phyloP scores from a whole-genome alignment of 805 yeast species.

The Yarrowia sp. region DNA sequence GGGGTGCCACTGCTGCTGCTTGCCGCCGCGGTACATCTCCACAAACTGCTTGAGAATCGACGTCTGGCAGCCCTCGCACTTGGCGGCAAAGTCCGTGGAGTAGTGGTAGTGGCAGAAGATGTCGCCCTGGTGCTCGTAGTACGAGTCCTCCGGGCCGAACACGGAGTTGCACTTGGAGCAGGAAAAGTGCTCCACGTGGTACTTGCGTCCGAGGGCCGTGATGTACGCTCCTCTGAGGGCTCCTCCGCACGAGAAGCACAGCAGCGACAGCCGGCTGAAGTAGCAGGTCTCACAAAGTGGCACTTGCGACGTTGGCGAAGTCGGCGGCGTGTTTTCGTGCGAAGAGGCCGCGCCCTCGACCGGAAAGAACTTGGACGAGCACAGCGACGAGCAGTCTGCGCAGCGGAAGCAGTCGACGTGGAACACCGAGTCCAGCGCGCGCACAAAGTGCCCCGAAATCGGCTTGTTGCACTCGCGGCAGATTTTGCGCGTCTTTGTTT shows the following conservation, averaged over 20 bases:
- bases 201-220: slow-evolving; percentile 87
- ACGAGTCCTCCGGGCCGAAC: slow-evolving; percentile 88
- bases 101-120: slow-evolving; percentile 92
- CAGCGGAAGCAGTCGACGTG: slow-evolving; percentile 89
- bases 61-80: slow-evolving; percentile 89
- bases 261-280: slow-evolving; percentile 75
- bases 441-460: slow-evolving; percentile 72
- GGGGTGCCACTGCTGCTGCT: slow-evolving; percentile 97
- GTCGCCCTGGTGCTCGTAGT: slow-evolving; percentile 78
- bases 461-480: slow-evolving; percentile 55
- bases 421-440: slow-evolving; percentile 75
- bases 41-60: slow-evolving; percentile 93
- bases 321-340: slow-evolving; percentile 29
- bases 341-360: slow-evolving; percentile 46
- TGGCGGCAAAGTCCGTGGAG: slow-evolving; percentile 77
- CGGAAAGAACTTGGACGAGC: slow-evolving; percentile 88
- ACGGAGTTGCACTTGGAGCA: slow-evolving; percentile 83
- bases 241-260: slow-evolving; percentile 81
- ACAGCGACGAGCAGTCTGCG: slow-evolving; percentile 74
- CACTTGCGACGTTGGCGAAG: slow-evolving; percentile 43
- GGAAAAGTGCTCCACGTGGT: slow-evolving; percentile 92
- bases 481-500: slow-evolving; percentile 29
- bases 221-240: slow-evolving; percentile 91
- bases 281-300: slow-evolving; percentile 90
- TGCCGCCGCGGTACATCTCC: slow-evolving; percentile 85